These are phyloP conservation scores for Bryoerythrophyllum caledonicum DNA, from an alignment of 225 moss, liverwort and hornwort genomes.

Conservation along the genomic window DNA sequence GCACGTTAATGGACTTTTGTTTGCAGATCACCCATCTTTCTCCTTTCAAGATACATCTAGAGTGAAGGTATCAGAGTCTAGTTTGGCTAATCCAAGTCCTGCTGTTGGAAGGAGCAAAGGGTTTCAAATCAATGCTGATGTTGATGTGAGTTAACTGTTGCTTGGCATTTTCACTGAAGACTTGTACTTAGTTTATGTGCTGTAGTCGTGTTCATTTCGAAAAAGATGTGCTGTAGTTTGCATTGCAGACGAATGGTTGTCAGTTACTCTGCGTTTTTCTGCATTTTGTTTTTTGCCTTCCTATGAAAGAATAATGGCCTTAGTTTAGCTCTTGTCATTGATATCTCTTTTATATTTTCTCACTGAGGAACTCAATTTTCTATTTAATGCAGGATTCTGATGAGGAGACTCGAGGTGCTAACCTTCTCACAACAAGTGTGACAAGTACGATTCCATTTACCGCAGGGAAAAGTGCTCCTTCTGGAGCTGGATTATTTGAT, in stretches of 20 bases:
- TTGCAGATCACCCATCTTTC: constrained; percentile 42
- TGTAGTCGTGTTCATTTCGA: neutral
- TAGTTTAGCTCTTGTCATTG: neutral
- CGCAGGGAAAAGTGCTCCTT: constrained; percentile 26
- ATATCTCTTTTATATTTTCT: neutral
- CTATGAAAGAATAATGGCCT: neutral
- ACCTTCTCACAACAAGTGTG: constrained; percentile 27
- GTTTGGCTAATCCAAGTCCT: constrained; percentile 42
- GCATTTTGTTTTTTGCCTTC: neutral
- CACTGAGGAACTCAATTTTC: neutral
- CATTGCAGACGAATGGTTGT: neutral
- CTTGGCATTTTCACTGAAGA: neutral
- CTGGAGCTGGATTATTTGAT: constrained; percentile 34
- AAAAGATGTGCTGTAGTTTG: neutral
- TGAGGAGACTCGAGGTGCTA: constrained; percentile 60
- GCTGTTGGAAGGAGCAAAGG: constrained; percentile 60
- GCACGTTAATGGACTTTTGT: constrained; percentile 15
- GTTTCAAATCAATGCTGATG: constrained; percentile 81
- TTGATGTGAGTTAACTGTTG: constrained; percentile 59
- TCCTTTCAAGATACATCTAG: constrained; percentile 48
- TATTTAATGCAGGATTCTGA: constrained; percentile 49
- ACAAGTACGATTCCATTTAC: constrained; percentile 32
- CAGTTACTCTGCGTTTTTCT: neutral
- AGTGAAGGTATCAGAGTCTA: constrained; percentile 52
- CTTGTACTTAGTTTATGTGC: neutral